These are phyloP conservation scores for Macrolepiota dolichaula DNA, from an alignment of 768 basidiomycete species.

Conservation along the genomic window DNA sequence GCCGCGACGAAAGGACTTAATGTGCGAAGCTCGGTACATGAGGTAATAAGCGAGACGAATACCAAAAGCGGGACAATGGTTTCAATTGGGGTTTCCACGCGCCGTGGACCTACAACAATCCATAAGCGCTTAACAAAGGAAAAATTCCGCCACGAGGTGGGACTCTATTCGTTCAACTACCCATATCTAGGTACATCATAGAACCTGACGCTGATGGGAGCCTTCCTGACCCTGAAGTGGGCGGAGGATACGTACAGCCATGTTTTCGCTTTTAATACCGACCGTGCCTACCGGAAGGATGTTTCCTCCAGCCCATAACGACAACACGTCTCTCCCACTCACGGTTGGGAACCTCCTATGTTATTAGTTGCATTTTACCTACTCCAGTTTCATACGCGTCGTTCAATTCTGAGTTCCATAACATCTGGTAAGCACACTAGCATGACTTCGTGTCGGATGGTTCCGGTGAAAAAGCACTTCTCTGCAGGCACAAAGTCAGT, in stretches of 20 bases:
- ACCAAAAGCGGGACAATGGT: conserved; percentile 1
- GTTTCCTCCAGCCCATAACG: background rate
- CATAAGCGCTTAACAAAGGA: background rate
- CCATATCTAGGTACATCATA: background rate
- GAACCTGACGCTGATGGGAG: background rate
- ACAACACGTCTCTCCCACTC: background rate
- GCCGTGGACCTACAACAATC: conserved; percentile 8
- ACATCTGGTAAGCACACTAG: background rate
- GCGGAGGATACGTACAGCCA: background rate
- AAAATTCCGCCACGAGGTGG: background rate
- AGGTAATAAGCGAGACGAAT: background rate
- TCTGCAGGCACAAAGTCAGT: background rate
- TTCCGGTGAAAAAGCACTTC: background rate
- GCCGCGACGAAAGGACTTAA: too few relatives aligned
- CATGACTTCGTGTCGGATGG: background rate
- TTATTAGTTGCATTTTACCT: background rate
- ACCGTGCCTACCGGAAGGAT: background rate
- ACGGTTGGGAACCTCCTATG: background rate
- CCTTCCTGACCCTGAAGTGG: background rate
- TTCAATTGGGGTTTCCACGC: background rate
- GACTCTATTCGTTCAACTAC: background rate
- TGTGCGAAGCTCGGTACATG: background rate
- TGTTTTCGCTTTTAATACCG: background rate
- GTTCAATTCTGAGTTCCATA: background rate
- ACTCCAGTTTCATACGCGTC: background rate